Conservation (phyloP, 257 asterid genomes). For the Solanum pinnatisectum region DNA sequence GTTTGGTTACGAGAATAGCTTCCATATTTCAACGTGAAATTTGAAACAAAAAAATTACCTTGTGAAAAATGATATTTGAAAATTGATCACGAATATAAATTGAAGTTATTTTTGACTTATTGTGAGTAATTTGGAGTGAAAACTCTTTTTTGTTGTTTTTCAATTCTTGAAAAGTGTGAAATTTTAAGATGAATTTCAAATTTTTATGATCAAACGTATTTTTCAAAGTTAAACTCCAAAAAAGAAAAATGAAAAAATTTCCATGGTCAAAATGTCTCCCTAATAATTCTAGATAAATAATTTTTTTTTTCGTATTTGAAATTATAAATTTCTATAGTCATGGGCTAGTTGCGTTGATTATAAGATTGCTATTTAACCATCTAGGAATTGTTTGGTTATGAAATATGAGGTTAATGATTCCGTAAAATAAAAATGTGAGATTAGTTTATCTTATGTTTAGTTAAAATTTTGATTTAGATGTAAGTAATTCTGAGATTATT, state of each 20-base stretch:
- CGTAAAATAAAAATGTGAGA: neutral
- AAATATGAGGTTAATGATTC: neutral
- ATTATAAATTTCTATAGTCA: no score
- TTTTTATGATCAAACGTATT: neutral
- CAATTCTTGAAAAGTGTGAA: neutral
- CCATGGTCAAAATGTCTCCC: neutral
- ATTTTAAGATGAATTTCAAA: neutral
- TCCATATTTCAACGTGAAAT: no score
- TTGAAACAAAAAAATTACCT: neutral
- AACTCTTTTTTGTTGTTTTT: no score
- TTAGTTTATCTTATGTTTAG: no score
- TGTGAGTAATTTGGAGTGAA: neutral
- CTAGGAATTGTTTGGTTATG: neutral
- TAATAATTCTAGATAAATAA: no score
- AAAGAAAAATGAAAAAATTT: no score
- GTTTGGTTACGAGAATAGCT: neutral
- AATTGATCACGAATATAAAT: no score
- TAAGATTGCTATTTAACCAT: neutral
- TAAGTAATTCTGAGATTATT: neutral
- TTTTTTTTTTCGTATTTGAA: no score
- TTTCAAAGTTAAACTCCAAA: no score
- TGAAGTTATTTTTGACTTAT: neutral
- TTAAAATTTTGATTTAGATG: neutral
- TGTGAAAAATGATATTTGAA: no score
- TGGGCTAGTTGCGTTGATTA: neutral